A percentile compares a stretch with the other conserved stretches of the same genome.
Evolutionary conservation across 2,329 filamentous ascomycete species (phyloP).

Genomic region (Alternaria sp.): DNA sequence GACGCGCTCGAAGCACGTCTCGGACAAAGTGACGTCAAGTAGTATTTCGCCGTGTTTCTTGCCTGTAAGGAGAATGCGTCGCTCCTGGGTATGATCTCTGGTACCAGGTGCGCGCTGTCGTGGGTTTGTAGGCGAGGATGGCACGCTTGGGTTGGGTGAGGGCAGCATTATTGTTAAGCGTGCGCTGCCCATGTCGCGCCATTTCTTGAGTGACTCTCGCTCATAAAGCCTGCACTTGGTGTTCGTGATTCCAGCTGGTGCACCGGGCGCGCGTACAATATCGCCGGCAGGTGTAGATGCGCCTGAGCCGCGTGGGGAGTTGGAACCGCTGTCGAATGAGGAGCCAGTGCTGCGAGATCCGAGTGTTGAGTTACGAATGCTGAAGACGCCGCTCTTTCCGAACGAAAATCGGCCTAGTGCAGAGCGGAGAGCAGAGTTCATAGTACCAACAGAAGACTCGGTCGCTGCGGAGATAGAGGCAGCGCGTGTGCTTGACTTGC

Average conservation of each 20-base stretch:
- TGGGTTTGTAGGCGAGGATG: conserved; percentile 31
- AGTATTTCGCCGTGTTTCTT: conserved; percentile 72
- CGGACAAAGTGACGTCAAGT: conserved; percentile 83
- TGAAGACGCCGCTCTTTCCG: conserved; percentile 75
- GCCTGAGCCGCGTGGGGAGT: conserved; percentile 34
- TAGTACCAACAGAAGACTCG: conserved; percentile 75
- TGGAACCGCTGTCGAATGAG: conserved; percentile 55
- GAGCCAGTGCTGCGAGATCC: conserved; percentile 62
- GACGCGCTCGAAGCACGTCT: conserved; percentile 82
- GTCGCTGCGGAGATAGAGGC: conserved; percentile 68
- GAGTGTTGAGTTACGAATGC: conserved; percentile 80
- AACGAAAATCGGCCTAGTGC: conserved; percentile 75
- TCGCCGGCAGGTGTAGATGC: conserved; percentile 42
- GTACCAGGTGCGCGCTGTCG: conserved; percentile 45
- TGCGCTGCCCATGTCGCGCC: conserved; percentile 90
- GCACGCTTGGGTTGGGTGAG: conserved; percentile 58
- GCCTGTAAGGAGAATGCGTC: conserved; percentile 79
- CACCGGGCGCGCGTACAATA: conserved; percentile 37
- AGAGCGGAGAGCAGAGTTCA: conserved; percentile 75
- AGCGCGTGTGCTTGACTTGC: conserved; percentile 59
- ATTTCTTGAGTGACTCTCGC: conserved; percentile 75
- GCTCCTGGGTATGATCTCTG: conserved; percentile 66
- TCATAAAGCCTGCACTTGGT: conserved; percentile 87
- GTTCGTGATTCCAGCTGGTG: conserved; percentile 73
- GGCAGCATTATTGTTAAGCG: conserved; percentile 81